phyloP scores from a whole-genome alignment of 2,329 filamentous ascomycete species.

The Conoideocrella luteorostrata region DNA sequence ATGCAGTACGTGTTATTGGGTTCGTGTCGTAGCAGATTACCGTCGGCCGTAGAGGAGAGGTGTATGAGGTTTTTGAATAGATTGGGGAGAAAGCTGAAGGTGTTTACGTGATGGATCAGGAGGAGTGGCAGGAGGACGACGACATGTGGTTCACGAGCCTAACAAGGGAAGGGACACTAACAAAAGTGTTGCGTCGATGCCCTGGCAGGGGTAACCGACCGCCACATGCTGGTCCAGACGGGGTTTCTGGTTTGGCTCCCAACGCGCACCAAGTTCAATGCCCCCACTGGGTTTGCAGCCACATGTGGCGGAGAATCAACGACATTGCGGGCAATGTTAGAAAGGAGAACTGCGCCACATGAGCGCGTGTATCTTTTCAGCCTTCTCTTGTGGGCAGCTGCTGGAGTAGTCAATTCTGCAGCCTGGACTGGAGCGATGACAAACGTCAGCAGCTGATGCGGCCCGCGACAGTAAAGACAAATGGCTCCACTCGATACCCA shows the following conservation, averaged over 20 bases:
- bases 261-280: too few relatives aligned
- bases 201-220: slow-evolving; percentile 12
- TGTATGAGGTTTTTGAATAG: too few relatives aligned
- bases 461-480: too few relatives aligned
- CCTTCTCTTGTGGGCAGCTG: too few relatives aligned
- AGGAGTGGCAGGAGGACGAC: slow-evolving; percentile 23
- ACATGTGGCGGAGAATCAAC: slow-evolving; percentile 15
- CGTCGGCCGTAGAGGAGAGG: neutral
- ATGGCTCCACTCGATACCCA: too few relatives aligned
- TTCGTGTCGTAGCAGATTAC: neutral
- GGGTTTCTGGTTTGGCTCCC: too few relatives aligned
- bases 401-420: too few relatives aligned
- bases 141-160: slow-evolving; percentile 26
- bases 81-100: slow-evolving; percentile 8
- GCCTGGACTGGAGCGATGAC: too few relatives aligned
- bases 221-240: neutral
- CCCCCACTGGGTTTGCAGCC: too few relatives aligned
- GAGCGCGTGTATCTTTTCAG: neutral
- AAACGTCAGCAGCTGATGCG: too few relatives aligned
- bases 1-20: neutral
- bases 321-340: neutral
- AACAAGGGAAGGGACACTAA: slow-evolving; percentile 17
- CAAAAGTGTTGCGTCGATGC: slow-evolving; percentile 11
- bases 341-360: neutral
- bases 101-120: slow-evolving; percentile 19